Conservation (phyloP, 176 grass and related monocot genomes). For the Eleusine indica region DNA sequence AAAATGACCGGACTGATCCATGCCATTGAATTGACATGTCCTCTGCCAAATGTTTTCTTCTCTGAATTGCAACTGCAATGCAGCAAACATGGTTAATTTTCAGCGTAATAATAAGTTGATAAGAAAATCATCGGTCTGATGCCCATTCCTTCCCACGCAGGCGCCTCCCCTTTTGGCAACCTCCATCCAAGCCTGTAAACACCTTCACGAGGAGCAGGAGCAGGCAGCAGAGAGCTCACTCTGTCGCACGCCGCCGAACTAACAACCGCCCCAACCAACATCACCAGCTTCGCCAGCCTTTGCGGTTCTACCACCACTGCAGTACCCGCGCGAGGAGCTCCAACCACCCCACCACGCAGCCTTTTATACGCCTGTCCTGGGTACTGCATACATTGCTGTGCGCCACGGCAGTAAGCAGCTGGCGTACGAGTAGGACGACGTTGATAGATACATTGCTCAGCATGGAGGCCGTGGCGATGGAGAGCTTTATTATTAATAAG, state of each 20-base stretch:
- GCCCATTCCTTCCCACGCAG: not conserved
- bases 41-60: not conserved
- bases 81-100: not conserved
- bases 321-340: conserved; percentile 19
- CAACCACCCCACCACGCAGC: conserved; percentile 32
- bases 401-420: not conserved
- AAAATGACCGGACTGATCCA: not conserved
- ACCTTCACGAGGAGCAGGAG: conserved; percentile 52
- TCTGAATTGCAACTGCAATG: not conserved
- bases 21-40: not conserved
- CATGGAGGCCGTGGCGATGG: not conserved
- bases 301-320: conserved; percentile 27
- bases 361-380: conserved; percentile 54
- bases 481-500: not conserved
- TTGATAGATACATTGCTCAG: not conserved
- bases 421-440: not conserved
- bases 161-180: conserved; percentile 44
- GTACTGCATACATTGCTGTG: not conserved
- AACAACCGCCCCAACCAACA: conserved; percentile 37
- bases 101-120: not conserved
- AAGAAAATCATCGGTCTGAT: not conserved
- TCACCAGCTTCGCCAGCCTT: conserved; percentile 35
- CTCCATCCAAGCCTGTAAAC: conserved; percentile 62
- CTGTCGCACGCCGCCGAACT: not conserved
- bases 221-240: conserved; percentile 1